A percentile compares a stretch with the other conserved stretches of the same genome.
These are phyloP conservation scores for Coemansia sp. DNA, from an alignment of 192 early-diverging fungal genomes.

Conservation along the genomic window DNA sequence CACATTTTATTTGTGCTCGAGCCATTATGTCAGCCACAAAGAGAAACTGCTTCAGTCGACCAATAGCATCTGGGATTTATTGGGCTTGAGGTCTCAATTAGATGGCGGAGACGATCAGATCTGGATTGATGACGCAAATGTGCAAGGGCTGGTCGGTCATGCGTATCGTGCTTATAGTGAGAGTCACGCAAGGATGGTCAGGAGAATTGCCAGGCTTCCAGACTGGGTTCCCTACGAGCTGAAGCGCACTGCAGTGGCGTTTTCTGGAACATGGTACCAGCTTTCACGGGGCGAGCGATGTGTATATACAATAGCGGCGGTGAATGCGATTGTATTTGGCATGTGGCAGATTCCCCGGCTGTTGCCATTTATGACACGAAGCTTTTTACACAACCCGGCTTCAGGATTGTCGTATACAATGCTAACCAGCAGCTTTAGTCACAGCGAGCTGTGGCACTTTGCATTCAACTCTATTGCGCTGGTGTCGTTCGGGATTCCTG, in stretches of 20 bases:
- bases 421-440: slow-evolving; percentile 76
- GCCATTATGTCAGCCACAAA: slow-evolving; percentile 7
- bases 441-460: slow-evolving; percentile 71
- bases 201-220: slow-evolving; percentile 31
- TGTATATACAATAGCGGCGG: slow-evolving; percentile 58
- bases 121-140: slow-evolving; percentile 23
- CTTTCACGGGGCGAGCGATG: slow-evolving; percentile 23
- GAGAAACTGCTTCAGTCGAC: slow-evolving; percentile 4
- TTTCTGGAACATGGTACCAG: slow-evolving; percentile 31
- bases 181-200: slow-evolving; percentile 22
- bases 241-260: slow-evolving; percentile 25
- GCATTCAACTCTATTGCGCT: slow-evolving; percentile 79
- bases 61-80: neutral
- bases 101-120: slow-evolving; percentile 8
- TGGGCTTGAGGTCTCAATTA: neutral
- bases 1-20: slow-evolving; percentile 28
- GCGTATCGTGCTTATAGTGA: slow-evolving; percentile 12
- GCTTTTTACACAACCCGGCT: slow-evolving; percentile 78
- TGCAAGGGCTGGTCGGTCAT: slow-evolving; percentile 28
- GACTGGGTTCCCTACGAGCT: slow-evolving; percentile 37
- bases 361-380: slow-evolving; percentile 65
- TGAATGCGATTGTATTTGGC: slow-evolving; percentile 71
- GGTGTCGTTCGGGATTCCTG: slow-evolving; percentile 59
- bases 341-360: slow-evolving; percentile 71
- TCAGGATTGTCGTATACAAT: slow-evolving; percentile 68